phyloP scores from a whole-genome alignment of 768 basidiomycete genomes.

The Bullera alba region DNA sequence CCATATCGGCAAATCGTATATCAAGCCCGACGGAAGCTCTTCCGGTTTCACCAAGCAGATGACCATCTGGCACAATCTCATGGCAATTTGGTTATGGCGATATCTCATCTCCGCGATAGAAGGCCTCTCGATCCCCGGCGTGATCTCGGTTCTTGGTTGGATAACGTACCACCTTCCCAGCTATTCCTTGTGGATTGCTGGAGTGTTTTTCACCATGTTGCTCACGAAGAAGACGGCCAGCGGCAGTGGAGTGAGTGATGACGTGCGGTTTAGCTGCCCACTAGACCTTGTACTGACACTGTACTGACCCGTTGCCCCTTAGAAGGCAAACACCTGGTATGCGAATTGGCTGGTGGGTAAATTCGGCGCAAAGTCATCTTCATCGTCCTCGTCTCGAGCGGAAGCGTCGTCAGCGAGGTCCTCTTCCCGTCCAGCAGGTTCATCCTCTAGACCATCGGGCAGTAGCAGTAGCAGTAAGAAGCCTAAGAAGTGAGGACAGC shows the following conservation, averaged over 20 bases:
- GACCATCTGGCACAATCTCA: conserved; percentile 32
- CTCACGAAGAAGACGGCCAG: conserved; percentile 26
- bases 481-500: too few species aligned
- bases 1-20: conserved; percentile 8
- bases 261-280: neutral
- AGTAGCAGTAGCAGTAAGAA: too few species aligned
- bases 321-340: conserved; percentile 38
- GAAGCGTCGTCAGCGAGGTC: too few species aligned
- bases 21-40: conserved; percentile 7
- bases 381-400: neutral
- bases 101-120: conserved; percentile 30
- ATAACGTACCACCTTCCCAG: conserved; percentile 27
- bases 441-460: too few species aligned
- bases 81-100: conserved; percentile 39
- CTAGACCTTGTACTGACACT: neutral
- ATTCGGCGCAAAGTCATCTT: neutral
- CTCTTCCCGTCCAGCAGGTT: too few species aligned
- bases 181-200: conserved; percentile 35
- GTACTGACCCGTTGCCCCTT: neutral
- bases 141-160: conserved; percentile 22
- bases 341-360: conserved; percentile 29
- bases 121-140: conserved; percentile 23
- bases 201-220: conserved; percentile 31
- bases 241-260: conserved; percentile 17
- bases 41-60: conserved; percentile 19